phyloP scores from a whole-genome alignment of 2,329 filamentous ascomycete genomes.

The Epichloe hybrida region DNA sequence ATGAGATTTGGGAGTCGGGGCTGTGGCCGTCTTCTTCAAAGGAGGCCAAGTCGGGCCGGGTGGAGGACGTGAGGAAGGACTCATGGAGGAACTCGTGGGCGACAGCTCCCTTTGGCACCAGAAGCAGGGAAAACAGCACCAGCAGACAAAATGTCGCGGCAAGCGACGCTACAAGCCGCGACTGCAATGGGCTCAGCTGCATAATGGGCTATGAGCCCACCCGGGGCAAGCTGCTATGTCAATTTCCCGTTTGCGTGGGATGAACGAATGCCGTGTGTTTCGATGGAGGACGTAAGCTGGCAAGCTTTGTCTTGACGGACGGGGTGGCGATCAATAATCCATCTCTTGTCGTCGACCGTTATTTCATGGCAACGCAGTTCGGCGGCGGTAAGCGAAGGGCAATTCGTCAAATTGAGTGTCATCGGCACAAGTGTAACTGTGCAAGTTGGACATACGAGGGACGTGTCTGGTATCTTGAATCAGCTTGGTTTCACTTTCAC shows the following conservation, averaged over 20 bases:
- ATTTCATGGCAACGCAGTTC: background rate
- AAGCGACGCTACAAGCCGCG: constrained; percentile 55
- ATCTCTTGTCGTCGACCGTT: background rate
- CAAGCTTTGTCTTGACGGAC: background rate
- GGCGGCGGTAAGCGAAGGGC: background rate
- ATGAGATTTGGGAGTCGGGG: constrained; percentile 10
- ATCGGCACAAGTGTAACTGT: background rate
- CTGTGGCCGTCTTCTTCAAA: background rate
- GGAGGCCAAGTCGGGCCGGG: background rate
- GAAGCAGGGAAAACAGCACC: constrained; percentile 46
- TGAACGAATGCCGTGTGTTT: background rate
- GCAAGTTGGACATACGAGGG: background rate
- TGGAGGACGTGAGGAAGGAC: background rate
- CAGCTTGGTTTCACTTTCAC: background rate
- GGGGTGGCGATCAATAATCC: background rate
- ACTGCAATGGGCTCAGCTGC: constrained; percentile 56
- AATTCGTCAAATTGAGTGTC: background rate
- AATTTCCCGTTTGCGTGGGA: background rate
- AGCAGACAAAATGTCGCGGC: constrained; percentile 46
- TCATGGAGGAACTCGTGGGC: constrained; percentile 36
- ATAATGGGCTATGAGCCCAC: constrained; percentile 24
- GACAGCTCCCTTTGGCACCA: constrained; percentile 45
- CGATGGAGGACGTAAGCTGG: background rate
- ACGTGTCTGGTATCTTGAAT: background rate
- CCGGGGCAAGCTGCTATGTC: background rate